Base-by-base conservation (phyloP, 1,284 basidiomycete species). In the Cutaneotrichosporon dermatis region DNA sequence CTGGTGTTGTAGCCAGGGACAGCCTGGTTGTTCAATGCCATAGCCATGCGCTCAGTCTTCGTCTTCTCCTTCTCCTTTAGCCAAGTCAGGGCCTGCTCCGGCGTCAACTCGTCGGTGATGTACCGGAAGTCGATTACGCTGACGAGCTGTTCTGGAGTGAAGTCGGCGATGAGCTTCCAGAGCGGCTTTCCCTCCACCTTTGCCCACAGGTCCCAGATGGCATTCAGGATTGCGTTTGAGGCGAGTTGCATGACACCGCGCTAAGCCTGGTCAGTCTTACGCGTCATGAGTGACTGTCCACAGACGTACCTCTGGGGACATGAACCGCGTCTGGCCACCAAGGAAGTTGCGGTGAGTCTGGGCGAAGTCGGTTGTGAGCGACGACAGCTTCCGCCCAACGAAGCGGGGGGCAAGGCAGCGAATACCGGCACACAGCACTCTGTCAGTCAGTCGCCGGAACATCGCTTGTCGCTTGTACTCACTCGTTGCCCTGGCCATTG, bases 51-150 rank as follows among this genome's bases (percentile, higher is more conserved):
- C 66, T 87, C 87, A 44, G 82, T 81, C 79, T 93, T 94, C 12
- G 84, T 84, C 1, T 83, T 81, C 69, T 86, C 87, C 65, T 85
- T 87, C 52, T 83, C 83, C 75, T 85, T 88, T 62, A 95, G 83
- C 80, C 93, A 84, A 34, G 81, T 82, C 48, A 94, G 79, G 1
- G 92, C 92, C 72, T 95, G 90, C 59, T 90, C 89, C 51, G 85
- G 88, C 9, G 92, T 93, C 74, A 96, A 86, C 5, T 85, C 90
- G 73, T 95, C 92, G 1, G 90, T 87, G 72, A 95, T 92, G 78
- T 96, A 94, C 25, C 90, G 83, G 81, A 91, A 95, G 5, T 90
- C 84, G 3, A 88, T 85, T 5, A 88, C 85, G 45, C 82, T 81
- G n/a, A 95, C 89, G 13, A 95, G 81, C 73, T 94, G 89, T 74